Conservation (phyloP, 2,329 filamentous ascomycete species). For the Juglanconis oblonga region DNA sequence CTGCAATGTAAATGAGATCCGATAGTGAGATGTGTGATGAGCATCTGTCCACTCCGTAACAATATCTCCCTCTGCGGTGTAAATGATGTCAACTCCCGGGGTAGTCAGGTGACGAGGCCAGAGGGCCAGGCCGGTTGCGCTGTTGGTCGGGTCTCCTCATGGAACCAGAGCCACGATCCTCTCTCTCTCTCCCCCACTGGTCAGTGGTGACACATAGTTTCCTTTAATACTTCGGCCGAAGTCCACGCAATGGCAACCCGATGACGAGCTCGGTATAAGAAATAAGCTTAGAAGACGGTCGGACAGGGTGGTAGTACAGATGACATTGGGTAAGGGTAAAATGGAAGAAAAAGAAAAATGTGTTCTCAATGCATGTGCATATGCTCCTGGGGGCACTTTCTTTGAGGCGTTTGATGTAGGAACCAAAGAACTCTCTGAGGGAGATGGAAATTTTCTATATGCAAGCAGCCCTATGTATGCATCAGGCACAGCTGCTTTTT, state of each 20-base stretch:
- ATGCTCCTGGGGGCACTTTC: neutral
- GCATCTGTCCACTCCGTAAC: neutral
- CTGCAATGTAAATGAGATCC: neutral
- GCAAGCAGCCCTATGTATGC: neutral
- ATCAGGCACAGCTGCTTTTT: neutral
- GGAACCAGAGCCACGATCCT: constrained; percentile 3
- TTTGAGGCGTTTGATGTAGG: neutral
- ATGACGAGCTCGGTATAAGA: constrained; percentile 5
- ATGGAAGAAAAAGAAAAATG: neutral
- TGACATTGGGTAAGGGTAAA: neutral
- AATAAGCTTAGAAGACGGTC: neutral
- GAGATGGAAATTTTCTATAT: neutral
- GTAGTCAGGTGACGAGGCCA: neutral
- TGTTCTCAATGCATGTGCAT: neutral
- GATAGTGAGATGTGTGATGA: neutral
- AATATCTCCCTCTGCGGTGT: neutral
- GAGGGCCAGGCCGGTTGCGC: neutral
- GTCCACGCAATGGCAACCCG: neutral
- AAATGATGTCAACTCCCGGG: neutral
- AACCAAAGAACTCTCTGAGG: neutral
- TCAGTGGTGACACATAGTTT: constrained; percentile 6
- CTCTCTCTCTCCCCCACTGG: neutral
- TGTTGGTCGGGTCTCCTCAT: neutral
- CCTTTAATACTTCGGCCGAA: neutral
- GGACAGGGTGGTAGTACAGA: neutral